Base-by-base conservation (phyloP, 495 filamentous ascomycete species). In the Aspergillus cristatus region DNA sequence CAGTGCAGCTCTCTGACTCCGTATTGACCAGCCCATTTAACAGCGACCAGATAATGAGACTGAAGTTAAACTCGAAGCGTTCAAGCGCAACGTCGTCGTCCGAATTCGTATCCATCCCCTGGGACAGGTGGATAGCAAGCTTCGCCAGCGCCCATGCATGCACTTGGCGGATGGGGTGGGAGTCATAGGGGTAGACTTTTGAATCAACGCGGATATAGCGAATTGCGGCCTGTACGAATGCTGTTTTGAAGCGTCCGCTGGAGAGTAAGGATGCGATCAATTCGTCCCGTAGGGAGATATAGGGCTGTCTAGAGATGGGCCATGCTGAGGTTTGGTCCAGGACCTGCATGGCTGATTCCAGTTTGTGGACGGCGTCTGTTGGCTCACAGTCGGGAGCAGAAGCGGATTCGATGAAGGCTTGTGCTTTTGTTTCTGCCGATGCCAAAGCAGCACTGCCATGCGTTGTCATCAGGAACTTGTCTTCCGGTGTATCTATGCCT, bases 101-200 rank as follows among this genome's bases (percentile, higher is more conserved):
- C 4, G 45, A 32, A 17, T 42, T 34, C 8, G 39, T 32, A 34
- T 55, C 45, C 30, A 54, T 41, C 2, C 47, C 51, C 34, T 58
- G 55, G 0, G 58, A 65, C 12, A 65, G 41, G n/a, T 60, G 55
- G 3, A 65, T 52, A 1, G 55, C 57, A 7, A 68, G 37, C 17
- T 61, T 59, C 2, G 60, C 49, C 1, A 72, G 35, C 18, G 62
- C 42, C 62, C 63, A 70, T 15, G 53, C 62, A 47, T 70, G 63
- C 15, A 69, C 40, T 3, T 63, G 52, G 3, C 69, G 57, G 3
- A 71, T 50, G 0, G 69, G 69, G 43, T 74, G 67, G 1, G 45
- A 51, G 4, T 48, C 45, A 24, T 39, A 38, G 14, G 35, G 36
- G 33, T 63, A 68, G 2, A 67, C 42, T 1, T 53, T 18, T 0